Conservation (phyloP, 164 flowering plant genomes). For the Tetrastigma voinierianum region DNA sequence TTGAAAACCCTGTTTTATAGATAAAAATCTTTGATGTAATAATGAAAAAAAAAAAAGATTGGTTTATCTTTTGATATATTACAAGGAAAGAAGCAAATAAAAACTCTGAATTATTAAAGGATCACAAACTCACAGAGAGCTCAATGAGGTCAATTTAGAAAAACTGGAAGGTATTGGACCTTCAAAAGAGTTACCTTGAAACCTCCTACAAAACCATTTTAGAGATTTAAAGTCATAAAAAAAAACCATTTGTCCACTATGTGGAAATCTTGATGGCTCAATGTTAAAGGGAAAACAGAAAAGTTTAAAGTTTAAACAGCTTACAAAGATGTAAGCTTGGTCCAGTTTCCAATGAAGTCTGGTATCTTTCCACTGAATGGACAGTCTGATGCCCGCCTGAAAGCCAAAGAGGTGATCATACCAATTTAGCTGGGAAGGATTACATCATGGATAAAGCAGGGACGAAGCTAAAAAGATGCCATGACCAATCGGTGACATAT, state of each 20-base stretch:
- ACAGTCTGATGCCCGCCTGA: not conserved
- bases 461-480: not conserved
- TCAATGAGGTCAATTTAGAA: conserved; percentile 17
- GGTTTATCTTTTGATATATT: too few species aligned
- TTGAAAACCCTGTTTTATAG: too few species aligned
- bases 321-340: not conserved
- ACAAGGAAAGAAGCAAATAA: not conserved
- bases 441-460: too few species aligned
- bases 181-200: conserved; percentile 23
- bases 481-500: not conserved
- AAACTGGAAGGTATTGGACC: conserved; percentile 31
- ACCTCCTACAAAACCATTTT: too few species aligned
- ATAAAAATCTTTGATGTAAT: too few species aligned
- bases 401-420: not conserved
- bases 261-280: too few species aligned
- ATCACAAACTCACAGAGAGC: conserved; percentile 13
- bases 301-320: too few species aligned
- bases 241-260: too few species aligned
- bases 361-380: not conserved
- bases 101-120: too few species aligned
- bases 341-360: not conserved
- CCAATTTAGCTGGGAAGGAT: not conserved
- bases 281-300: too few species aligned
- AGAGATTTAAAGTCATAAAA: too few species aligned
- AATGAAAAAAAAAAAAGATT: too few species aligned